These are phyloP conservation scores for Dryadomyces quercus-mongolicae DNA, from an alignment of 2,329 filamentous ascomycete species.

Conservation along the genomic window DNA sequence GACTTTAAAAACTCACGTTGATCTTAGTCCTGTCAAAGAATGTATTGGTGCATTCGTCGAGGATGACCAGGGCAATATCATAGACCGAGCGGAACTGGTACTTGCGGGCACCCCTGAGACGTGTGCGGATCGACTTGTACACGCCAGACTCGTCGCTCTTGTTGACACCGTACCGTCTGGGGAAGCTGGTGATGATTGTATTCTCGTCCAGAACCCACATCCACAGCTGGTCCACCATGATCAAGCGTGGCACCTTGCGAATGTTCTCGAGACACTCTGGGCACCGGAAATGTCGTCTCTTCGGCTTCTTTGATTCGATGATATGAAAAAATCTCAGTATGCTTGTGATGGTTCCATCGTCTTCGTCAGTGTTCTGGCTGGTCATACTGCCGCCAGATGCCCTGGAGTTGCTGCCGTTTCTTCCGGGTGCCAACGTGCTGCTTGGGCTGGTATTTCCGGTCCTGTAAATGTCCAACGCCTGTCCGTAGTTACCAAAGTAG, in stretches of 20 bases:
- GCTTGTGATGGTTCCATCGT: too few relatives aligned
- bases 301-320: background rate
- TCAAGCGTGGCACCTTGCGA: conserved; percentile 14
- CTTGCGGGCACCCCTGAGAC: conserved; percentile 14
- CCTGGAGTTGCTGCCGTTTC: too few relatives aligned
- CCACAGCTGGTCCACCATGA: conserved; percentile 23
- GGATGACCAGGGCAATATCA: conserved; percentile 29
- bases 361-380: too few relatives aligned
- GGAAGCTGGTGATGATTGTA: conserved; percentile 19
- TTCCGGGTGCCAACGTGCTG: too few relatives aligned
- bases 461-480: too few relatives aligned
- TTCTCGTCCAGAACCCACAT: conserved; percentile 20
- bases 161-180: conserved; percentile 28
- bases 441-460: too few relatives aligned
- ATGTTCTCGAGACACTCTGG: conserved; percentile 16
- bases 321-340: too few relatives aligned
- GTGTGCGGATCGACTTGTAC: conserved; percentile 25
- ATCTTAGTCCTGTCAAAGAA: conserved; percentile 22
- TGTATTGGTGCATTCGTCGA: conserved; percentile 26
- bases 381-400: too few relatives aligned
- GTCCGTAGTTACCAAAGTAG: too few relatives aligned
- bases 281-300: conserved; percentile 8
- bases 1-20: background rate
- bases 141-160: conserved; percentile 26
- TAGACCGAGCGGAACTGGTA: conserved; percentile 23